A percentile compares a stretch with the other conserved stretches of the same genome.
phyloP scores from a whole-genome alignment of 495 filamentous ascomycete genomes.

The Darksidea phi region DNA sequence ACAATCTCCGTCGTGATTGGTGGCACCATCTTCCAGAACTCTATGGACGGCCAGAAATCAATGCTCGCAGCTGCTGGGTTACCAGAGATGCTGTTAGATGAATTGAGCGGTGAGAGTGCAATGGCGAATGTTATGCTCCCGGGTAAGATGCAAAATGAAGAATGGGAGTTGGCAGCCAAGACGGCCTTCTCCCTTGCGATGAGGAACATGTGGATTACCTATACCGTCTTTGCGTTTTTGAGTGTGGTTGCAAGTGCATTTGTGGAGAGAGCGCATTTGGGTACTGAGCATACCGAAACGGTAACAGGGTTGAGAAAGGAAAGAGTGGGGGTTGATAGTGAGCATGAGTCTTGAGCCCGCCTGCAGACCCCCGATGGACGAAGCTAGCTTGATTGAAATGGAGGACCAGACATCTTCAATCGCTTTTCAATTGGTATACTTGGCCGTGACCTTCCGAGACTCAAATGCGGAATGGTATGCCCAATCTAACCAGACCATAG shows the following conservation, averaged over 20 bases:
- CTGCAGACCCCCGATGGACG: too few species aligned
- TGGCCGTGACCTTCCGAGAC: too few species aligned
- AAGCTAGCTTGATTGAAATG: too few species aligned
- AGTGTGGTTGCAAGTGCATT: constrained; percentile 55
- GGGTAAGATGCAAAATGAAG: constrained; percentile 46
- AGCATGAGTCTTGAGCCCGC: too few species aligned
- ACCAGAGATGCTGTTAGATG: constrained; percentile 39
- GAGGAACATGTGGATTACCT: constrained; percentile 62
- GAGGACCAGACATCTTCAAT: too few species aligned
- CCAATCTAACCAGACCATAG: too few species aligned
- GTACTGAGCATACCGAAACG: constrained; percentile 61
- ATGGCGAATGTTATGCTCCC: constrained; percentile 54
- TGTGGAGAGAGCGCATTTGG: constrained; percentile 53
- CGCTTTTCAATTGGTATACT: too few species aligned
- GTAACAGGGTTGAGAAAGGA: constrained; percentile 50
- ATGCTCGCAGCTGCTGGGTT: constrained; percentile 52
- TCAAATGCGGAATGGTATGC: too few species aligned
- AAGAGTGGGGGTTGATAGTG: not conserved
- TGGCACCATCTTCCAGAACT: constrained; percentile 52
- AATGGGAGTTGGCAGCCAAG: constrained; percentile 50
- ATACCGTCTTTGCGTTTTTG: constrained; percentile 51
- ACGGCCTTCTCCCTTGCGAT: constrained; percentile 61
- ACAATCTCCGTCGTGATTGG: constrained; percentile 42
- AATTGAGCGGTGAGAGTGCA: constrained; percentile 52
- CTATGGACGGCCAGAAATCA: constrained; percentile 50